Conservation (phyloP, 176 grass and related monocot species). For the Pharus latifolius region DNA sequence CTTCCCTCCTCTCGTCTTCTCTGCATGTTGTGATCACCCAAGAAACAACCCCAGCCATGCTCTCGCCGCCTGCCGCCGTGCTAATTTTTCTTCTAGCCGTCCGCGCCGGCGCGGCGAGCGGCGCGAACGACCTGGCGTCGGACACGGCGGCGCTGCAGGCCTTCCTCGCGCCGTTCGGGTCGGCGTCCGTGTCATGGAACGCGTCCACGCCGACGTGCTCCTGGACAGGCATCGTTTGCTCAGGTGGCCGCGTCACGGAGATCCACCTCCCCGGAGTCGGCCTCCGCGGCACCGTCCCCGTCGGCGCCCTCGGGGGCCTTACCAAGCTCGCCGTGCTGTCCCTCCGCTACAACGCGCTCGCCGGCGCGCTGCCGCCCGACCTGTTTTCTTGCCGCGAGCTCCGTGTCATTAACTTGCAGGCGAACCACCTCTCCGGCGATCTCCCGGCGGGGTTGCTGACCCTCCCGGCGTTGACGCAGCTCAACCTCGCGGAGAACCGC, state of each 20-base stretch:
- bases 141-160: constrained; percentile 36
- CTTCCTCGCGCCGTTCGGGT: constrained; percentile 53
- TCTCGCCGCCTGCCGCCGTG: background rate
- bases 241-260: constrained; percentile 27
- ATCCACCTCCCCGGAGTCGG: constrained; percentile 43
- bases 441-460: constrained; percentile 22
- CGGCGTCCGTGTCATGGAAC: constrained; percentile 34
- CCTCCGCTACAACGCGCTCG: constrained; percentile 47
- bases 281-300: constrained; percentile 39
- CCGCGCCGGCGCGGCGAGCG: background rate
- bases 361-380: constrained; percentile 44
- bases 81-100: background rate
- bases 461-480: constrained; percentile 36
- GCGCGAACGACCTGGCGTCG: constrained; percentile 29
- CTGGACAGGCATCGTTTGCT: constrained; percentile 44
- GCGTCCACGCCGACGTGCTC: constrained; percentile 19
- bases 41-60: constrained; percentile 15
- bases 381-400: constrained; percentile 33
- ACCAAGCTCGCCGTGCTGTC: constrained; percentile 48
- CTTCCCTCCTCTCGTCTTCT: background rate
- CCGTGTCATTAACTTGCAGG: constrained; percentile 36
- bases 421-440: constrained; percentile 45
- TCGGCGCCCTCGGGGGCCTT: constrained; percentile 36
- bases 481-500: constrained; percentile 53
- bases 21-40: constrained; percentile 35